These are phyloP conservation scores for Penicillium vulpinum DNA, from an alignment of 2,329 filamentous ascomycete species.

Conservation along the genomic window DNA sequence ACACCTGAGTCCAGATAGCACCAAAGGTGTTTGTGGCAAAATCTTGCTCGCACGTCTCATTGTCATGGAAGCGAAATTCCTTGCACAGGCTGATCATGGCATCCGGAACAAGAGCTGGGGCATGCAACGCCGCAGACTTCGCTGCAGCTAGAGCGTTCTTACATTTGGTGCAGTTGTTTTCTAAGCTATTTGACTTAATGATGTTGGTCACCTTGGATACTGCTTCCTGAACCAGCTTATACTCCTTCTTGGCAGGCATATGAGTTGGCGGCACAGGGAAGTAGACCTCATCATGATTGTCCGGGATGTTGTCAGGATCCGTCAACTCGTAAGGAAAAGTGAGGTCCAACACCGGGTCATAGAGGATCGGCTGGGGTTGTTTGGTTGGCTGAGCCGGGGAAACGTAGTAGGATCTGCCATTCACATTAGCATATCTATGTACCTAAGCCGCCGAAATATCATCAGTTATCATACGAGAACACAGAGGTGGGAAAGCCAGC, in stretches of 20 bases:
- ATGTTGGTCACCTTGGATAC: conserved; percentile 47
- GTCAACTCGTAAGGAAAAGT: conserved; percentile 58
- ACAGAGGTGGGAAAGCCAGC: conserved; percentile 53
- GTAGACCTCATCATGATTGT: conserved; percentile 52
- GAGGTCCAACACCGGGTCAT: conserved; percentile 56
- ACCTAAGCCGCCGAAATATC: not conserved
- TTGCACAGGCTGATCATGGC: conserved; percentile 56
- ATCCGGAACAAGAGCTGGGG: conserved; percentile 51
- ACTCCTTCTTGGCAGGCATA: conserved; percentile 42
- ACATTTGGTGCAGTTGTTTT: conserved; percentile 55
- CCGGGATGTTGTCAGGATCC: conserved; percentile 54
- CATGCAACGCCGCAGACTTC: conserved; percentile 52
- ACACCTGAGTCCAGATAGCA: conserved; percentile 59
- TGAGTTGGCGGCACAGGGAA: conserved; percentile 52
- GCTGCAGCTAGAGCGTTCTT: conserved; percentile 53
- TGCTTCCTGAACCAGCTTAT: conserved; percentile 44
- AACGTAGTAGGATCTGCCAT: conserved; percentile 46
- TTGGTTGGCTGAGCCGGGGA: conserved; percentile 47
- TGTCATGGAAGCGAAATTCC: conserved; percentile 48
- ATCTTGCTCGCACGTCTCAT: conserved; percentile 49
- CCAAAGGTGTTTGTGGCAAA: conserved; percentile 54
- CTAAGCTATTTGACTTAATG: conserved; percentile 44
- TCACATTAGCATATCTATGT: conserved; percentile 4
- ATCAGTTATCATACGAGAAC: conserved; percentile 41
- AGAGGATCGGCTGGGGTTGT: conserved; percentile 55